Conservation (phyloP, 768 basidiomycete species). For the Gelatoporia subvermispora region DNA sequence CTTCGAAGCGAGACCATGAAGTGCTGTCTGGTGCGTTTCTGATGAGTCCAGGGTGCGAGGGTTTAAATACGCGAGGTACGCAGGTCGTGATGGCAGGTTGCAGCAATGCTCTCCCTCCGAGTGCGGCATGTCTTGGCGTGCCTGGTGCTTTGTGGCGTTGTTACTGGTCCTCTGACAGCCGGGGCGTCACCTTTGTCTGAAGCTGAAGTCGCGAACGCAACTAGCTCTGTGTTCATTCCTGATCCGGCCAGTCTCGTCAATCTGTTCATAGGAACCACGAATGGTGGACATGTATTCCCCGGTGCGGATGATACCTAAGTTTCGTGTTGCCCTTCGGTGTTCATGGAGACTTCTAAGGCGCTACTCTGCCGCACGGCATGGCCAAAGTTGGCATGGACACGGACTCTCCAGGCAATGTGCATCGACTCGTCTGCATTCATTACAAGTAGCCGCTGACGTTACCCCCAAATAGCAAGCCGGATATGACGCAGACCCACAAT, state of each 20-base stretch:
- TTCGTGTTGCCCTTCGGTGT: not conserved
- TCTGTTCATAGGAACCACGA: slow-evolving; percentile 60
- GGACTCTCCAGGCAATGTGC: slow-evolving; percentile 43
- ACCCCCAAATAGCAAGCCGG: slow-evolving; percentile 29
- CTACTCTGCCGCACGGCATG: slow-evolving; percentile 67
- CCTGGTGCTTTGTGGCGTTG: too few relatives aligned
- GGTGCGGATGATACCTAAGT: slow-evolving; percentile 29
- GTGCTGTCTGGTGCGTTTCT: too few relatives aligned
- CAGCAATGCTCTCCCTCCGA: too few relatives aligned
- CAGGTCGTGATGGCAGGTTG: too few relatives aligned
- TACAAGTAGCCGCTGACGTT: slow-evolving; percentile 27
- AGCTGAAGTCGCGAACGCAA: too few relatives aligned
- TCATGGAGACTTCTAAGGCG: slow-evolving; percentile 32
- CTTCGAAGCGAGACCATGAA: too few relatives aligned
- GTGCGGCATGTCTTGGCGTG: too few relatives aligned
- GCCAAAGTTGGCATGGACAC: slow-evolving; percentile 65
- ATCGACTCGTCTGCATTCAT: not conserved
- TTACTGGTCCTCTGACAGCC: too few relatives aligned
- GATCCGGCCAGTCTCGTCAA: slow-evolving; percentile 37
- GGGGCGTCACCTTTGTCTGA: too few relatives aligned
- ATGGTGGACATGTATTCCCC: slow-evolving; percentile 64
- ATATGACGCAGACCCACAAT: slow-evolving; percentile 31
- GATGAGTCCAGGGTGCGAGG: too few relatives aligned
- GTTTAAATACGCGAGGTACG: too few relatives aligned
- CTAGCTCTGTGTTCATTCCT: slow-evolving; percentile 1